Base-by-base conservation (phyloP, 768 basidiomycete genomes). In the Boletus vermiculosoides region DNA sequence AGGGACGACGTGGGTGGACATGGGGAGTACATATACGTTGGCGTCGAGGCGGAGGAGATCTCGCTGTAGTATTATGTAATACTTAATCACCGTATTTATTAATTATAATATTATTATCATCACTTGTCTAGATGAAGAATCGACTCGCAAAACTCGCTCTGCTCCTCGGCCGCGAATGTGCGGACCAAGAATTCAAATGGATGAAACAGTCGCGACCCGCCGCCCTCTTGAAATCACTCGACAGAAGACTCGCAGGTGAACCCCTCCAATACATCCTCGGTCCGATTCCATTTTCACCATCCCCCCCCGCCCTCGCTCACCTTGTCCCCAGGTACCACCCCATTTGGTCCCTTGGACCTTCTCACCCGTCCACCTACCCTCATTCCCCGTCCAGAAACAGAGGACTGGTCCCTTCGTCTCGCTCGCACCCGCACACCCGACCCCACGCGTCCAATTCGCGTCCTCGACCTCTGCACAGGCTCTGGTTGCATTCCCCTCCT, bases 371-470 rank as follows among this genome's bases (percentile, higher is more conserved):
- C 88, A 3, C 96, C 96, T 1, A 85, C 87, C 18, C 85, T 98
- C 60, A 98, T 98, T 42, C 96, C 96, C 13, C 88, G 96, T 15
- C 91, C 94, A 44, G 96, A 99, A 73, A 99, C 96, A 0, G 93
- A 97, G 66, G 73, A 92, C 61, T 92, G 90, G 89, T 77, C 86
- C 8, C 70, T 83, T 10, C 79, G 78, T 50, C 81, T 94, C 54
- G 79, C 86, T 28, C 74, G 79, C 13, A 65, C 68, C n/a, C 64
- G 83, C 50, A 58, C 71, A 3, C 78, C 78, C 37, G 5, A 20
- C 44, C 6, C 54, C 23, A 28, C 23, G 36, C 36, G 58, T 7
- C 74, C 74, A 0, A 28, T 79, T 16, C 76, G 74, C 31, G 72
- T 95, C 28, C 77, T 98, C 33, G 96, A 99, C 74, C 83, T 98